Base-by-base conservation (phyloP, 202 grass and related monocot species). In the Tripidium arundinaceum region DNA sequence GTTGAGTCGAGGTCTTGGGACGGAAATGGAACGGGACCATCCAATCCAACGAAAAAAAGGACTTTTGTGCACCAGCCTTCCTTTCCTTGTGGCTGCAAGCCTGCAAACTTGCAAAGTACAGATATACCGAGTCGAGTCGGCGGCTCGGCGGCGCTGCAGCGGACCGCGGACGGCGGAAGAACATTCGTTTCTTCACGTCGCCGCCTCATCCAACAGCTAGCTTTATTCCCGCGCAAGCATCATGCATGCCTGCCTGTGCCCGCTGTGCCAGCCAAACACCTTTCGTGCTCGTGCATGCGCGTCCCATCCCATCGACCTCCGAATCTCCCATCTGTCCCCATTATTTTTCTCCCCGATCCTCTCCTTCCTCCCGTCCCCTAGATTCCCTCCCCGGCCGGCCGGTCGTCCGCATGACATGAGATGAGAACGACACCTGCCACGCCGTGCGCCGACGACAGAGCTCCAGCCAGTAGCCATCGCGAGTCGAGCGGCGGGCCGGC, bases 121-220 rank as follows among this genome's bases (percentile, higher is more conserved):
- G 42, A 45, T 15, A 15, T 18, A 7, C 49, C 18, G 49, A 47
- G 28, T 18, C 3, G 52, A 38, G 34, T 40, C 34, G 34, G 34
- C 29, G 29, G 29, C 3, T n/a, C n/a, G n/a, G n/a, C 33, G 50
- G 50, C 52, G 63, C 45, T 12, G 62, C 38, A 11, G 54, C 11
- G 5, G 60, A 43, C 27, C 1, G 18, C 49, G 49, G 52, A 58
- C 9, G 31, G 11, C 33, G 7, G 28, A 47, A 68, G 21, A 64
- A 80, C 27, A 88, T 84, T 64, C 81, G 33, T 84, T 75, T 25
- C 86, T 88, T 88, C 34, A 76, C 43, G 45, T 46, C 43, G 15
- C 11, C 68, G n/a, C 69, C 47, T 27, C 0, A 29, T 36, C 72
- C 40, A 75, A 58, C 37, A 33, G 45, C 79, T 83, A 40, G 27